These are phyloP conservation scores for Davidsoniella australis DNA, from an alignment of 2,329 filamentous ascomycete species.

Conservation along the genomic window DNA sequence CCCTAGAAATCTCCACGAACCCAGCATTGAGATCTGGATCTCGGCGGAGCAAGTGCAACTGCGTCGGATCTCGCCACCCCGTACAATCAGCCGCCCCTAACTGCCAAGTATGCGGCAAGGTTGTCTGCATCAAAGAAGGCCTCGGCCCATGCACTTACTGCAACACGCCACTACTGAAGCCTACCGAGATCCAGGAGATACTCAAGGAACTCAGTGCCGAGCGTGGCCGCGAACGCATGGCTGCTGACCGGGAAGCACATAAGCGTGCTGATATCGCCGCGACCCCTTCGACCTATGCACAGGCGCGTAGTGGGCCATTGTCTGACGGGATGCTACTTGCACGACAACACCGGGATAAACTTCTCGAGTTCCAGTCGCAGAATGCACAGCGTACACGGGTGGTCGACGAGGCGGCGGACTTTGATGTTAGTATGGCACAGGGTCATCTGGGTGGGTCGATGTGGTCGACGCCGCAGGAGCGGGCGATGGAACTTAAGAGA, in stretches of 20 bases:
- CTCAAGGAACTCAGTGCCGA: slow-evolving; percentile 70
- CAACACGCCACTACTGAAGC: slow-evolving; percentile 51
- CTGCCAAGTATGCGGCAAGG: slow-evolving; percentile 81
- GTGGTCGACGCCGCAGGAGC: slow-evolving; percentile 72
- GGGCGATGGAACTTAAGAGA: slow-evolving; percentile 65
- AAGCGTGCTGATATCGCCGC: slow-evolving; percentile 47
- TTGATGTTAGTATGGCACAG: slow-evolving; percentile 33
- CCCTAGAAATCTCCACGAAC: slow-evolving; percentile 83
- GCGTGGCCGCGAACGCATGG: slow-evolving; percentile 73
- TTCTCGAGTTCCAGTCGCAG: slow-evolving; percentile 69
- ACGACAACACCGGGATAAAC: slow-evolving; percentile 60
- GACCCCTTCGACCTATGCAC: slow-evolving; percentile 42
- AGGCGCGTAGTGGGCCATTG: slow-evolving; percentile 22
- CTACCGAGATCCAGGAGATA: slow-evolving; percentile 67
- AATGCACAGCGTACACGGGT: slow-evolving; percentile 73
- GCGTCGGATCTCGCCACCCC: slow-evolving; percentile 74
- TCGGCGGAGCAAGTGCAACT: slow-evolving; percentile 57
- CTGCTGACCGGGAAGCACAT: slow-evolving; percentile 56
- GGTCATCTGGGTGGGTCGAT: slow-evolving; percentile 38
- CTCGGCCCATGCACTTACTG: slow-evolving; percentile 91
- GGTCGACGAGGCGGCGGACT: slow-evolving; percentile 62
- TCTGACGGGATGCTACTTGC: slow-evolving; percentile 41
- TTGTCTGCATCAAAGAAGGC: slow-evolving; percentile 87
- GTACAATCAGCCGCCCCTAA: slow-evolving; percentile 85
- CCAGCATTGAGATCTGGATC: slow-evolving; percentile 43